phyloP scores from a whole-genome alignment of 768 basidiomycete genomes.

The Termitomyces sp. region DNA sequence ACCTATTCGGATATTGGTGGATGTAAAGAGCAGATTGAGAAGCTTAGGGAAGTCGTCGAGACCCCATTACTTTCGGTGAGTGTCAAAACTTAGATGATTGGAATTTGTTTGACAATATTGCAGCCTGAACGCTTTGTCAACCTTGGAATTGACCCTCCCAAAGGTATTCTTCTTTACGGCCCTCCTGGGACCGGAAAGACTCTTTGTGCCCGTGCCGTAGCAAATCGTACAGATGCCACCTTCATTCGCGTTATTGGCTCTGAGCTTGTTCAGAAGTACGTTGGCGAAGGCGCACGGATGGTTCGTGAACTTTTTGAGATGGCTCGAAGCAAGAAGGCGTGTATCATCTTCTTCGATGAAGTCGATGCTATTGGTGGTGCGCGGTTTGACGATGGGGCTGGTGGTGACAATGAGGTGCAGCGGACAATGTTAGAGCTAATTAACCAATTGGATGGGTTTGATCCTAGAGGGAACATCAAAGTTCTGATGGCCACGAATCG shows the following conservation, averaged over 20 bases:
- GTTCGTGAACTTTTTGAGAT: slow-evolving; percentile 98
- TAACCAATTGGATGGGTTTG: slow-evolving; percentile 98
- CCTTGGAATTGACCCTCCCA: slow-evolving; percentile 98
- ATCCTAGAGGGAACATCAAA: slow-evolving; percentile 99
- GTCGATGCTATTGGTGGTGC: slow-evolving; percentile 98
- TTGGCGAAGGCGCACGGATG: slow-evolving; percentile 98
- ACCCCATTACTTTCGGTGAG: slow-evolving; percentile 89
- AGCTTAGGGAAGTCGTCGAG: slow-evolving; percentile 96
- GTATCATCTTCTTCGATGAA: slow-evolving; percentile 99
- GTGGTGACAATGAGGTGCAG: slow-evolving; percentile 99
- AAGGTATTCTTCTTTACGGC: slow-evolving; percentile 94
- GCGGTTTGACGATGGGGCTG: slow-evolving; percentile 96
- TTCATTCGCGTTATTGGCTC: slow-evolving; percentile 99
- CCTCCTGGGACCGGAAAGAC: slow-evolving; percentile 99
- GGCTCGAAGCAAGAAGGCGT: slow-evolving; percentile 98
- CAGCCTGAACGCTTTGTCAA: slow-evolving; percentile 99
- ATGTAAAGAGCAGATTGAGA: slow-evolving; percentile 99
- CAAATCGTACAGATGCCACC: slow-evolving; percentile 97
- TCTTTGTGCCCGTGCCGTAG: slow-evolving; percentile 95
- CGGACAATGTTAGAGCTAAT: slow-evolving; percentile 99
- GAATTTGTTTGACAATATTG: not conserved
- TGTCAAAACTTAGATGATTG: slow-evolving; percentile 13
- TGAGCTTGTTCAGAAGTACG: slow-evolving; percentile 99
- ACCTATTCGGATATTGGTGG: slow-evolving; percentile 98
- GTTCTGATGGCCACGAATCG: slow-evolving; percentile 99